Evolutionary conservation across 148 eudicot species (phyloP).

Genomic region (Amaranthus palmeri): DNA sequence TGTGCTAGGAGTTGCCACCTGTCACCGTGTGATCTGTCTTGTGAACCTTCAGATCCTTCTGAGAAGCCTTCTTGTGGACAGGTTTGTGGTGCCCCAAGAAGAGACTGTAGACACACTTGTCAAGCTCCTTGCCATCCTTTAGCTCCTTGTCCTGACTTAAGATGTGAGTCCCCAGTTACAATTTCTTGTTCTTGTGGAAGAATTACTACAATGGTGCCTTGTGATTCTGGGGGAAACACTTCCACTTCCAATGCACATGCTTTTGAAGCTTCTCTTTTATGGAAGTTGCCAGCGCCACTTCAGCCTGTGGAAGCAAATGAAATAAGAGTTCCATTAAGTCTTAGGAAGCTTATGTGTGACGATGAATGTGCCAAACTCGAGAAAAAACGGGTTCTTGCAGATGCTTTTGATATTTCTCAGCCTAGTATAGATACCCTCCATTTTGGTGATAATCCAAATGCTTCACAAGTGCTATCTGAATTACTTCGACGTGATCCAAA

Average conservation of each 20-base stretch:
- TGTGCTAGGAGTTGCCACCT: slow-evolving; percentile 88
- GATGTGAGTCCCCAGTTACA: slow-evolving; percentile 73
- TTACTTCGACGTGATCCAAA: slow-evolving; percentile 74
- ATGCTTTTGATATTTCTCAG: slow-evolving; percentile 72
- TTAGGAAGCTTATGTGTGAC: slow-evolving; percentile 82
- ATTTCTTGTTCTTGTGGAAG: slow-evolving; percentile 88
- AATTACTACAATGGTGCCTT: slow-evolving; percentile 64
- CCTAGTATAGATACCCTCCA: slow-evolving; percentile 72
- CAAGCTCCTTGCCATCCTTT: slow-evolving; percentile 75
- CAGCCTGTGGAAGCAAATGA: slow-evolving; percentile 69
- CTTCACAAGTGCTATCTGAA: slow-evolving; percentile 58
- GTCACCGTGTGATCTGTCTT: slow-evolving; percentile 62
- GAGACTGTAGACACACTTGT: slow-evolving; percentile 91
- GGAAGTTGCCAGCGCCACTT: slow-evolving; percentile 70
- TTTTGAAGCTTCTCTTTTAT: slow-evolving; percentile 64
- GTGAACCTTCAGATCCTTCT: slow-evolving; percentile 31
- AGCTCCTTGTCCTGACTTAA: slow-evolving; percentile 64
- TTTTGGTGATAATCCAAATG: slow-evolving; percentile 59
- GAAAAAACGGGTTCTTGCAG: slow-evolving; percentile 73
- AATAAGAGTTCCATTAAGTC: slow-evolving; percentile 68
- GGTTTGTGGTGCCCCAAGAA: slow-evolving; percentile 88
- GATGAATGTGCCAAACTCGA: slow-evolving; percentile 83
- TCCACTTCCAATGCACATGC: slow-evolving; percentile 42
- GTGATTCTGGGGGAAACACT: slow-evolving; percentile 70
- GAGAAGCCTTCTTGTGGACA: slow-evolving; percentile 71